A percentile compares a stretch with the other conserved stretches of the same genome.
Conservation (phyloP, 352 stramenopile genomes). For the Blastocystis sp. region DNA sequence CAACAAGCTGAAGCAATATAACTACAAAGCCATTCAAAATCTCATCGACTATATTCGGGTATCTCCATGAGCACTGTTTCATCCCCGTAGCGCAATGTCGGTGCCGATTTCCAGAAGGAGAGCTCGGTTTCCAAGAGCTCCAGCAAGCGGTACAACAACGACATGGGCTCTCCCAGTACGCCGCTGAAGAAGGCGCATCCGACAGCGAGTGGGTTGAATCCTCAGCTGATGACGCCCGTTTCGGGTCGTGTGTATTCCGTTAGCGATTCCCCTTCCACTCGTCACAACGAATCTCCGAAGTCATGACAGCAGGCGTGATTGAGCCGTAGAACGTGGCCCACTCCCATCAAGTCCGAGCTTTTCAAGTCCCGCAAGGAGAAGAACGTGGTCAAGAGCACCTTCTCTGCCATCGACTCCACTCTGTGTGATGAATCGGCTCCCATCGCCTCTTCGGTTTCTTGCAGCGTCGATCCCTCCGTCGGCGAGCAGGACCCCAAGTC, state of each 20-base stretch:
- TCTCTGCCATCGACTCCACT: background rate
- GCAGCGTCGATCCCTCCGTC: slow-evolving; percentile 3
- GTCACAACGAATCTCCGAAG: slow-evolving; percentile 39
- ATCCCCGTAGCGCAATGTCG: background rate
- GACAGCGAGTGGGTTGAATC: background rate
- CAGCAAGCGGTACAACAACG: background rate
- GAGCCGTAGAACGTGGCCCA: slow-evolving; percentile 22
- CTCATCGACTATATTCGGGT: slow-evolving; percentile 29
- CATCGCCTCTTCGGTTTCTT: background rate
- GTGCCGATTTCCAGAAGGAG: background rate
- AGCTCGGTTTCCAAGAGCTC: background rate
- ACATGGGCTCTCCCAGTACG: background rate
- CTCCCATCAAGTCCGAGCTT: slow-evolving; percentile 33
- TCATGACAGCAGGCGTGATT: background rate
- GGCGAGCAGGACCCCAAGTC: slow-evolving; percentile 30
- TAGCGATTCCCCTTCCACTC: slow-evolving; percentile 25
- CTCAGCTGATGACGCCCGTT: background rate
- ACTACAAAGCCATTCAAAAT: slow-evolving; percentile 25
- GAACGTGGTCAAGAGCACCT: slow-evolving; percentile 25
- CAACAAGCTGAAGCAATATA: slow-evolving; percentile 35
- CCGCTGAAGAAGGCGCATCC: slow-evolving; percentile 41
- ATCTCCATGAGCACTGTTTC: background rate
- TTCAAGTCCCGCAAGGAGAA: slow-evolving; percentile 33
- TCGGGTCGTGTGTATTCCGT: slow-evolving; percentile 31
- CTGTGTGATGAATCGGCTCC: slow-evolving; percentile 9